These are phyloP conservation scores for Plantago ovata DNA, from an alignment of 257 asterid species.

Conservation along the genomic window DNA sequence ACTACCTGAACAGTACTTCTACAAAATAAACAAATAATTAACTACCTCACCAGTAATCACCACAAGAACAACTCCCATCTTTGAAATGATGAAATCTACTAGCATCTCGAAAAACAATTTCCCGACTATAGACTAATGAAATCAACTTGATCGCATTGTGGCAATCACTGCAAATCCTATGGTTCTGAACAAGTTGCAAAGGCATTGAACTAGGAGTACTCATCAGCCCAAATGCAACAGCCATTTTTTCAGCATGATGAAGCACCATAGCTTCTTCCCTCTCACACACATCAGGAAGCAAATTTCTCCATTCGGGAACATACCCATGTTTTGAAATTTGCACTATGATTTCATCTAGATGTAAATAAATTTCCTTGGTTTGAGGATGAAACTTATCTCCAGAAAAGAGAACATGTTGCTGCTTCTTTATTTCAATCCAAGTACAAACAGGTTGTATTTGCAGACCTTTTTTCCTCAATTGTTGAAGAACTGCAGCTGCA, in stretches of 20 bases:
- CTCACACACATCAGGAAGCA: slow-evolving; percentile 89
- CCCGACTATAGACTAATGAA: slow-evolving; percentile 44
- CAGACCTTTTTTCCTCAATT: slow-evolving; percentile 63
- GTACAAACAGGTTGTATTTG: slow-evolving; percentile 70
- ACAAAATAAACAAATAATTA: background rate
- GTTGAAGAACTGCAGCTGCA: slow-evolving; percentile 66
- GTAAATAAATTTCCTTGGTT: slow-evolving; percentile 47
- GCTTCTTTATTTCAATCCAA: slow-evolving; percentile 75
- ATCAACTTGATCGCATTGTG: slow-evolving; percentile 63
- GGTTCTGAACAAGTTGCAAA: slow-evolving; percentile 77
- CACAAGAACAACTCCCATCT: slow-evolving; percentile 72
- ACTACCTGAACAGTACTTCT: background rate
- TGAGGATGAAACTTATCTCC: slow-evolving; percentile 59
- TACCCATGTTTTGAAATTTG: slow-evolving; percentile 46
- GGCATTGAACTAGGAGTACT: slow-evolving; percentile 58
- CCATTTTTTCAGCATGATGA: slow-evolving; percentile 82
- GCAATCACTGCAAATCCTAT: slow-evolving; percentile 77
- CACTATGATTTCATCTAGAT: slow-evolving; percentile 40
- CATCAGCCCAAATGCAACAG: slow-evolving; percentile 77
- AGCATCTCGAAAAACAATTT: slow-evolving; percentile 67
- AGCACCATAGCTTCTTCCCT: slow-evolving; percentile 37
- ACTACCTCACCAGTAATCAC: slow-evolving; percentile 72
- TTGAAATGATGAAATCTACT: slow-evolving; percentile 80
- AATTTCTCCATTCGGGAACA: slow-evolving; percentile 32
- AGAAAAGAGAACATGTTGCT: slow-evolving; percentile 52